Base-by-base conservation (phyloP, 1,284 basidiomycete species). In the Malassezia yamatoensis region DNA sequence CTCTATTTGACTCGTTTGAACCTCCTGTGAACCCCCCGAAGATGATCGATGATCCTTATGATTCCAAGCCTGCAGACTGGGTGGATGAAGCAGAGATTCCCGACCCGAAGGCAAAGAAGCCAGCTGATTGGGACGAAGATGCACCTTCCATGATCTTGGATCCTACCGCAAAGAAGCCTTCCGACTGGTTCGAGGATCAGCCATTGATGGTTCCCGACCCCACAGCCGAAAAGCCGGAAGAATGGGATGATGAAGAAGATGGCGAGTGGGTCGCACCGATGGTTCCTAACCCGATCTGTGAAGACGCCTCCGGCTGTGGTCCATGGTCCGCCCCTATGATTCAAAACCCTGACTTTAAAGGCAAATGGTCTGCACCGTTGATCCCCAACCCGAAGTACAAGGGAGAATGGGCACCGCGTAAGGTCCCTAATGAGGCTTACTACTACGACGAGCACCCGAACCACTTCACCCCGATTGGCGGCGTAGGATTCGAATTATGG, bases 181-280 rank as follows among this genome's bases (percentile, higher is more conserved):
- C 86, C 60, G 90, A 88, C 71, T 99, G 94, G 94, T 83, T 96
- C 62, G 89, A 88, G 65, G 80, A 96, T 60, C 91, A 96, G 76
- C 83, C 86, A 3, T 77, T 82, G 57, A 80, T 78, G 49, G 83
- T 96, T 64, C 83, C 90, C 49, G 94, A 98, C 76, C 91, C 94
- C 1, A 87, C 90, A 65, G 86, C 90, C 44, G 83, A 85, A 78
- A 96, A 96, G 82, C 94, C 94, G 32, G 93, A 96, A 76, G 94
- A 99, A 78, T 99, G 94, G 94, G 91, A 96, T 74, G 88, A 98
- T 66, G 94, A 96, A 77, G 93, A 98, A 76, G 93, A 98, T 70
- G 94, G 94, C 76, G 93, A 96, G 74, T 99, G 90, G 90, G 82
- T 96, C 60, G 83, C 90, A 11, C 90, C 93, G 29, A 83, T 83